Conservation (phyloP, 192 early-diverging fungal genomes). For the Coemansia sp. region DNA sequence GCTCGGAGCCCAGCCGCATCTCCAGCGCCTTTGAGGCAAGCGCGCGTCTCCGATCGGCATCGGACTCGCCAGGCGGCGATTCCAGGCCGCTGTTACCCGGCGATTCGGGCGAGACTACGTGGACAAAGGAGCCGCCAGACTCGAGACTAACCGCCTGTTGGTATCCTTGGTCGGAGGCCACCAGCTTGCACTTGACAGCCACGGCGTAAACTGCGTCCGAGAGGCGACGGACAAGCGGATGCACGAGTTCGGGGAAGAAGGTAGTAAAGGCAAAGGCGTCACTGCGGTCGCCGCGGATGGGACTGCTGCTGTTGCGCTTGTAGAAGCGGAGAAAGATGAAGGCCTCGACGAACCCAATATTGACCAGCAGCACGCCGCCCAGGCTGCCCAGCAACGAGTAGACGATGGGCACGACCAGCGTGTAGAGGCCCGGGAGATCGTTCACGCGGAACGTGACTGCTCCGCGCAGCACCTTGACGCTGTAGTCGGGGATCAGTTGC, state of each 20-base stretch:
- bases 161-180: slow-evolving; percentile 48
- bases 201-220: slow-evolving; percentile 17
- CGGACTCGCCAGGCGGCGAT: slow-evolving; percentile 14
- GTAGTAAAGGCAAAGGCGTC: slow-evolving; percentile 88
- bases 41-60: slow-evolving; percentile 44
- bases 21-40: slow-evolving; percentile 49
- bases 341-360: slow-evolving; percentile 69
- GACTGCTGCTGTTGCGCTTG: slow-evolving; percentile 67
- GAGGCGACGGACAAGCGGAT: slow-evolving; percentile 32
- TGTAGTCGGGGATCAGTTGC: slow-evolving; percentile 86
- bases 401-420: slow-evolving; percentile 44
- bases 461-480: slow-evolving; percentile 64
- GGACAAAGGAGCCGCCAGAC: slow-evolving; percentile 1
- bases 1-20: slow-evolving; percentile 23
- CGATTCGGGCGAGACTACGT: not conserved
- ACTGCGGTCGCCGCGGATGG: slow-evolving; percentile 78
- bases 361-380: slow-evolving; percentile 64
- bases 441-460: slow-evolving; percentile 65
- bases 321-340: slow-evolving; percentile 90
- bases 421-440: slow-evolving; percentile 43
- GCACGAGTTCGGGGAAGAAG: slow-evolving; percentile 80
- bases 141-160: slow-evolving; percentile 33
- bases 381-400: slow-evolving; percentile 26
- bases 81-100: not conserved
- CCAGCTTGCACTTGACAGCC: slow-evolving; percentile 30